Evolutionary conservation across 495 filamentous ascomycete genomes (phyloP).

Genomic region (Symbiotaphrina buchneri): DNA sequence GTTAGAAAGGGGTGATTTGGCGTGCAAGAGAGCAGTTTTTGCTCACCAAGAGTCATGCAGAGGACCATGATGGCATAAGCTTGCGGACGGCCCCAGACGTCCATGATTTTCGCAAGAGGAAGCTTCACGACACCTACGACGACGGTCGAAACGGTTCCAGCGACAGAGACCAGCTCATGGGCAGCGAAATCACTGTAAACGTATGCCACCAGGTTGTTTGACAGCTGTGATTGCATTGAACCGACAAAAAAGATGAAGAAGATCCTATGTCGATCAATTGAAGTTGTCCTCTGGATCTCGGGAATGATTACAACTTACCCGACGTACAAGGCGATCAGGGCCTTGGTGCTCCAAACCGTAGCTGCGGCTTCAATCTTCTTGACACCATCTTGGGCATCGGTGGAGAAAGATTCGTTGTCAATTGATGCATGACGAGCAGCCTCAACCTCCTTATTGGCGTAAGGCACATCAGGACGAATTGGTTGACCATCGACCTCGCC

Average conservation of each 20-base stretch:
- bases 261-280: constrained; percentile 12
- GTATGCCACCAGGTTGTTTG: constrained; percentile 5
- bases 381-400: constrained; percentile 17
- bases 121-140: constrained; percentile 39
- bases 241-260: constrained; percentile 24
- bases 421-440: no score
- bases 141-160: constrained; percentile 10
- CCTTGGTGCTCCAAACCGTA: constrained; percentile 16
- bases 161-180: not conserved
- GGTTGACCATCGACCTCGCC: no score
- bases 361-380: constrained; percentile 20
- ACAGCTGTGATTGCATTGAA: constrained; percentile 13
- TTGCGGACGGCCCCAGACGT: constrained; percentile 35
- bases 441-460: no score
- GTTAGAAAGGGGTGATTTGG: no score
- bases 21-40: no score
- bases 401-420: no score
- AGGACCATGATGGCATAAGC: constrained; percentile 23
- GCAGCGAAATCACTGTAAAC: not conserved
- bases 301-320: constrained; percentile 11
- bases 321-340: constrained; percentile 17
- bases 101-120: constrained; percentile 39
- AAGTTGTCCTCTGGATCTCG: not conserved
- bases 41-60: constrained; percentile 8
- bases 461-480: no score